Evolutionary conservation across 1,284 basidiomycete species (phyloP).

Genomic region (Leccinum pachyderme): DNA sequence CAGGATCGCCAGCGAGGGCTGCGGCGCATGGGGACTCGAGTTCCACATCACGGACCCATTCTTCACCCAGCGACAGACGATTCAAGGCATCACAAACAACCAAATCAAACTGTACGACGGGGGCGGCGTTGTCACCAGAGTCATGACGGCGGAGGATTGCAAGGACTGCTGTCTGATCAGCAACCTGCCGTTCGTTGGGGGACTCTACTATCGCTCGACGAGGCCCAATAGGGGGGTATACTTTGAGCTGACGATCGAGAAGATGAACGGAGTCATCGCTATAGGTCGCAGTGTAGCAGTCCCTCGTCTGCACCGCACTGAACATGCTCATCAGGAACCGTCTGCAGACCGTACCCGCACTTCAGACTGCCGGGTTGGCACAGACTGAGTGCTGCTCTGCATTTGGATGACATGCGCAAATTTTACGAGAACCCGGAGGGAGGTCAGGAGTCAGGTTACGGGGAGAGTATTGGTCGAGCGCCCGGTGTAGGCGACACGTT

Average conservation of each 20-base stretch:
- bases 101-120: slow-evolving; percentile 30
- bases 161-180: slow-evolving; percentile 55
- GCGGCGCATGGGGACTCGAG: slow-evolving; percentile 51
- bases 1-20: slow-evolving; percentile 44
- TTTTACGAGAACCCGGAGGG: slow-evolving; percentile 69
- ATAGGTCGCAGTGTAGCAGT: slow-evolving; percentile 44
- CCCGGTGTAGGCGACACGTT: slow-evolving; percentile 47
- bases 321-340: slow-evolving; percentile 44
- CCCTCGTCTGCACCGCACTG: not conserved
- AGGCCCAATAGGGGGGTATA: slow-evolving; percentile 51
- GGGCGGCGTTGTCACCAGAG: slow-evolving; percentile 34
- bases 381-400: slow-evolving; percentile 59
- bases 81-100: slow-evolving; percentile 30
- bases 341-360: slow-evolving; percentile 63
- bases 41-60: slow-evolving; percentile 26
- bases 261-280: slow-evolving; percentile 58
- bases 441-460: slow-evolving; percentile 52
- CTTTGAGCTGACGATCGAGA: slow-evolving; percentile 55
- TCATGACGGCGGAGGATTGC: slow-evolving; percentile 43
- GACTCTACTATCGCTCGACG: slow-evolving; percentile 53
- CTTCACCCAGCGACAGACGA: slow-evolving; percentile 6
- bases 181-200: slow-evolving; percentile 59
- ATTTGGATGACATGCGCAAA: slow-evolving; percentile 69
- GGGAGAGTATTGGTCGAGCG: slow-evolving; percentile 8
- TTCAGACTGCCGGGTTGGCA: slow-evolving; percentile 75